Evolutionary conservation across 257 asterid species (phyloP).

Genomic region (Solanum pimpinellifolium): DNA sequence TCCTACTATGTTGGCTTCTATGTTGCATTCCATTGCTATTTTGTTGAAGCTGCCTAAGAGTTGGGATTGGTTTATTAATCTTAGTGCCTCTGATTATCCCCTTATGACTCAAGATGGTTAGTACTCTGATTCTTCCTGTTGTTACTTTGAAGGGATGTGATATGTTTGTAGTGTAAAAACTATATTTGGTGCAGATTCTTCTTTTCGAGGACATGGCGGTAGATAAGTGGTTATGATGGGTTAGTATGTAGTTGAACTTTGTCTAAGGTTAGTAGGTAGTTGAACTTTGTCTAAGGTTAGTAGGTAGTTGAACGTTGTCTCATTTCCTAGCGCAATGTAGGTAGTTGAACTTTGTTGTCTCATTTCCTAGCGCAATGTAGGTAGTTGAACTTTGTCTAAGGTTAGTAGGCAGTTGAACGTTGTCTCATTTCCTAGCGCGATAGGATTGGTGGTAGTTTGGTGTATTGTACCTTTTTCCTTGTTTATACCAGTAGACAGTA

Average conservation of each 20-base stretch:
- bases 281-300: not conserved
- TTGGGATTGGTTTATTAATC: conserved; percentile 96
- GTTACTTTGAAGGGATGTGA: not conserved
- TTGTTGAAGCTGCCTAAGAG: conserved; percentile 45
- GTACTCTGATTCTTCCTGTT: conserved; percentile 4
- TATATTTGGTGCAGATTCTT: not conserved
- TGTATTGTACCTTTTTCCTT: not conserved
- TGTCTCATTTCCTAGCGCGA: not conserved
- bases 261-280: not conserved
- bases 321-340: not conserved
- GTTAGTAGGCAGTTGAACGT: not conserved
- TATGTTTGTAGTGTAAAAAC: not conserved
- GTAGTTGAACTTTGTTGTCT: not conserved
- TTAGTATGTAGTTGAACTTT: not conserved
- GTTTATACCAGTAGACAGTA: not conserved
- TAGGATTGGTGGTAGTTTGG: not conserved
- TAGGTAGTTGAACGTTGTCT: not conserved
- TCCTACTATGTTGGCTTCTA: conserved; percentile 67
- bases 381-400: not conserved
- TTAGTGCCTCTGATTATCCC: conserved; percentile 85
- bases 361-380: not conserved
- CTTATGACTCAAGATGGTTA: conserved; percentile 90
- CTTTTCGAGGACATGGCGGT: not conserved
- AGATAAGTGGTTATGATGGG: not conserved
- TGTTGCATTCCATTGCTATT: conserved; percentile 68